phyloP scores from a whole-genome alignment of 345 rosid genomes.

The Salix exigua region DNA sequence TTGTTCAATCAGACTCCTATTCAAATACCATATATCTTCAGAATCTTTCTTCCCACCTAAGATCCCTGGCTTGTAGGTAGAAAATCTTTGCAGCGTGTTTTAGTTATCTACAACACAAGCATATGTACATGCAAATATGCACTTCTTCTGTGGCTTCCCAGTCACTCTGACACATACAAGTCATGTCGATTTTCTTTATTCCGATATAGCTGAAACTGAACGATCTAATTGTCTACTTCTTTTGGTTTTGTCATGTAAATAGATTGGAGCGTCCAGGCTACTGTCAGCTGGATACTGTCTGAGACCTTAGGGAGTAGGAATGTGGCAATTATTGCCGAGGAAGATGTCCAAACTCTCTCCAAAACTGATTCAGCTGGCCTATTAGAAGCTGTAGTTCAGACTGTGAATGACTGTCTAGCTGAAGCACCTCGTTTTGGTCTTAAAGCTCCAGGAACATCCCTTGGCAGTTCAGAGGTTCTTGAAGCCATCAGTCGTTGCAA shows the following conservation, averaged over 20 bases:
- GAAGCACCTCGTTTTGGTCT: slow-evolving; percentile 49
- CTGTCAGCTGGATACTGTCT: slow-evolving; percentile 49
- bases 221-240: slow-evolving; percentile 10
- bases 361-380: slow-evolving; percentile 25
- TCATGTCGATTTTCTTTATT: not conserved
- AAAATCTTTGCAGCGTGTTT: not conserved
- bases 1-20: not conserved
- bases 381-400: slow-evolving; percentile 35
- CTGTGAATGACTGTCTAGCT: slow-evolving; percentile 40
- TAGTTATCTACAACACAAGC: not conserved
- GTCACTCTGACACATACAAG: not conserved
- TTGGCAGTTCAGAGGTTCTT: slow-evolving; percentile 38
- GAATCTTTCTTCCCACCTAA: not conserved
- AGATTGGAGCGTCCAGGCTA: slow-evolving; percentile 64
- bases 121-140: not conserved
- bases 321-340: slow-evolving; percentile 48
- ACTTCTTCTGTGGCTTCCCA: not conserved
- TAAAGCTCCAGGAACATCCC: slow-evolving; percentile 27
- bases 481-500: slow-evolving; percentile 48
- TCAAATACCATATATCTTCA: not conserved
- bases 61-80: not conserved
- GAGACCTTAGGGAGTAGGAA: slow-evolving; percentile 35
- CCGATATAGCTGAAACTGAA: not conserved
- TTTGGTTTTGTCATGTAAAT: slow-evolving; percentile 6
- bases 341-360: slow-evolving; percentile 43